Percentiles rank a stretch among this genome's conserved stretches.
Conservation (phyloP, 768 basidiomycete species). For the Leccinellum luteum region DNA sequence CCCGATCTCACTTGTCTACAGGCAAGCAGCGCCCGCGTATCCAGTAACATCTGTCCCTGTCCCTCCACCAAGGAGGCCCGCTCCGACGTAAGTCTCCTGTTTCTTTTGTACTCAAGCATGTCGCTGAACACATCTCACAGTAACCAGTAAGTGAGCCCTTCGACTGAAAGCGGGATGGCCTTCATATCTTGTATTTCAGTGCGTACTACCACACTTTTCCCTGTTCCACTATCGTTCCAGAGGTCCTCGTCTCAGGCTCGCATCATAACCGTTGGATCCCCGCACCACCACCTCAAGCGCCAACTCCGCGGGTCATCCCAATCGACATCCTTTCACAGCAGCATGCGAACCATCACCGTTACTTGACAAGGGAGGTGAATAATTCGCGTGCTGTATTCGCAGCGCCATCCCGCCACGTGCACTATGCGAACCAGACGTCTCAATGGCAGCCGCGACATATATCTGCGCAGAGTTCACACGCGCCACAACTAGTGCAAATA, state of each 20-base stretch:
- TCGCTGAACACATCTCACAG: constrained; percentile 14
- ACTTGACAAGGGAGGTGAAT: no score
- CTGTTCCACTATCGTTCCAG: constrained; percentile 13
- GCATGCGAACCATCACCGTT: no score
- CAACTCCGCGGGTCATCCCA: constrained; percentile 6
- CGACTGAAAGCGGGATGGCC: constrained; percentile 2
- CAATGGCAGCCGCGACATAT: constrained; percentile 3
- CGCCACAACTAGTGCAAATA: not conserved
- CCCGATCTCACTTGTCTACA: constrained; percentile 2
- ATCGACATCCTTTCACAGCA: constrained; percentile 4
- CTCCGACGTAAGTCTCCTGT: constrained; percentile 20
- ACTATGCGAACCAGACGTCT: constrained; percentile 16
- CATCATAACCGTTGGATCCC: not conserved
- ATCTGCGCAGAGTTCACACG: not conserved
- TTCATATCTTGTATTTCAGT: constrained; percentile 18
- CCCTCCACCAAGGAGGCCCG: constrained; percentile 11
- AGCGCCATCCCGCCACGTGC: no score
- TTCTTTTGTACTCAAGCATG: not conserved
- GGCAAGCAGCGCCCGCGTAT: constrained; percentile 15
- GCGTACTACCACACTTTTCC: constrained; percentile 30
- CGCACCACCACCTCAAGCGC: constrained; percentile 1
- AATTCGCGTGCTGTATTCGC: no score
- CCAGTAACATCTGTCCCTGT: constrained; percentile 13
- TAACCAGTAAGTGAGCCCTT: constrained; percentile 23
- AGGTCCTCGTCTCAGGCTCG: not conserved